Percentiles rank a stretch among this genome's conserved stretches.
These are phyloP conservation scores for Vaccinium macrocarpon DNA, from an alignment of 148 eudicot species.

Conservation along the genomic window DNA sequence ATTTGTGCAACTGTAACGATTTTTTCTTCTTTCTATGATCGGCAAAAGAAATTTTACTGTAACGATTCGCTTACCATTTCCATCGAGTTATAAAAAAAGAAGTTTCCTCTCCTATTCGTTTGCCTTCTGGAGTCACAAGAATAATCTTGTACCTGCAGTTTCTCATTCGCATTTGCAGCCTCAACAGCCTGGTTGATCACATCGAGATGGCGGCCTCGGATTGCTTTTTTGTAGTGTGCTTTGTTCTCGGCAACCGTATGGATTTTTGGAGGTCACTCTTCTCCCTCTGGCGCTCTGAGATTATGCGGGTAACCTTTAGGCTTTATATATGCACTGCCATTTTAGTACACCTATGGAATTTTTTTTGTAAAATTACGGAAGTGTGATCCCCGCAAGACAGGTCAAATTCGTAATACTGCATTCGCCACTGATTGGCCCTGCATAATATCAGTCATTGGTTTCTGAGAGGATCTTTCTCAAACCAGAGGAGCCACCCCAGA, in stretches of 20 bases:
- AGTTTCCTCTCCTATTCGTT: too few species aligned
- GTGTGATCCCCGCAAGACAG: too few species aligned
- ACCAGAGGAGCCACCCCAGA: slow-evolving; percentile 43
- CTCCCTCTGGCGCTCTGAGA: slow-evolving; percentile 48
- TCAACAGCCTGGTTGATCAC: slow-evolving; percentile 41
- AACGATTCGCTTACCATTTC: too few species aligned
- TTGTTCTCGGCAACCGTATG: slow-evolving; percentile 46
- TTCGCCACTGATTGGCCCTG: slow-evolving; percentile 27
- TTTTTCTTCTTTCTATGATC: too few species aligned
- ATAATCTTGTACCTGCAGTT: too few species aligned
- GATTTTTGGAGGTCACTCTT: slow-evolving; percentile 48
- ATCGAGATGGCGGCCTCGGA: slow-evolving; percentile 51
- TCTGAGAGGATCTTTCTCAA: slow-evolving; percentile 42
- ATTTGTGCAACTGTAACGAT: too few species aligned
- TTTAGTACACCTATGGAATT: background rate
- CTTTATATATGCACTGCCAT: slow-evolving; percentile 31
- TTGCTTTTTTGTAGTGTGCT: slow-evolving; percentile 56
- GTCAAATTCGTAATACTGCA: too few species aligned
- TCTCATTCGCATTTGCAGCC: slow-evolving; percentile 25
- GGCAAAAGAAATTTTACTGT: too few species aligned
- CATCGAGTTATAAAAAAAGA: too few species aligned
- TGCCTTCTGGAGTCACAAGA: too few species aligned
- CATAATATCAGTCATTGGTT: slow-evolving; percentile 37
- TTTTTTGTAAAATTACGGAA: too few species aligned
- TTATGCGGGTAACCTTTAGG: slow-evolving; percentile 34